Conservation (phyloP, 1,284 basidiomycete genomes). For the Ustilago vetiveriae region DNA sequence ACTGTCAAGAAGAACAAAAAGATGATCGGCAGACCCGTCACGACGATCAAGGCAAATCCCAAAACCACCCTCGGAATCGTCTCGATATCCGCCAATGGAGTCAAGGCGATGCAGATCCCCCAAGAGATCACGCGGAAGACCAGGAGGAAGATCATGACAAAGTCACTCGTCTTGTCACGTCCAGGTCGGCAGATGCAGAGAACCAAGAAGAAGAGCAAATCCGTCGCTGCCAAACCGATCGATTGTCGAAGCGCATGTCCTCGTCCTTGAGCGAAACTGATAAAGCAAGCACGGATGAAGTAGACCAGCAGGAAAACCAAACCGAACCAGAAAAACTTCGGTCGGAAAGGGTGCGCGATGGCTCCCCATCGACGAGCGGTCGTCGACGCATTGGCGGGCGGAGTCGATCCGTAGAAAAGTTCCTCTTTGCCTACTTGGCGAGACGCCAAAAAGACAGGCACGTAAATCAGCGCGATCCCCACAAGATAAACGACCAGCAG, state of each 20-base stretch:
- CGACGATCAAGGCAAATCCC: slow-evolving; percentile 60
- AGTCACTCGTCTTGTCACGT: slow-evolving; percentile 57
- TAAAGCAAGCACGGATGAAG: slow-evolving; percentile 58
- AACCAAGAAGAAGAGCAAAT: slow-evolving; percentile 57
- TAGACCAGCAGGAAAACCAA: slow-evolving; percentile 53
- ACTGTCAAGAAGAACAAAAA: slow-evolving; percentile 58
- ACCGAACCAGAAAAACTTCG: slow-evolving; percentile 58
- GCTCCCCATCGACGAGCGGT: slow-evolving; percentile 48
- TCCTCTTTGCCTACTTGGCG: slow-evolving; percentile 20
- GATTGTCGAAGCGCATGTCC: slow-evolving; percentile 58
- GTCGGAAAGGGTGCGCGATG: slow-evolving; percentile 57
- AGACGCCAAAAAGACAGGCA: slow-evolving; percentile 49
- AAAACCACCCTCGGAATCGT: slow-evolving; percentile 65
- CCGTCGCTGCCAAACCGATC: slow-evolving; percentile 59
- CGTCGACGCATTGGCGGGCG: slow-evolving; percentile 35
- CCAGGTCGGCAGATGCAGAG: slow-evolving; percentile 58
- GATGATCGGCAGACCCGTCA: slow-evolving; percentile 61
- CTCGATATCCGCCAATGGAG: slow-evolving; percentile 52
- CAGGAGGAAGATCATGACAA: slow-evolving; percentile 59
- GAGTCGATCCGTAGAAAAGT: slow-evolving; percentile 52
- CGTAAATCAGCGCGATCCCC: slow-evolving; percentile 38
- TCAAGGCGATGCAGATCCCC: slow-evolving; percentile 60
- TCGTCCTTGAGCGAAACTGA: slow-evolving; percentile 55
- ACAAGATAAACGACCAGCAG: slow-evolving; percentile 42
- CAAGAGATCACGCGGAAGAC: slow-evolving; percentile 58